Conservation (phyloP, 1,284 basidiomycete genomes). For the Exobasidium cylindrosporum region DNA sequence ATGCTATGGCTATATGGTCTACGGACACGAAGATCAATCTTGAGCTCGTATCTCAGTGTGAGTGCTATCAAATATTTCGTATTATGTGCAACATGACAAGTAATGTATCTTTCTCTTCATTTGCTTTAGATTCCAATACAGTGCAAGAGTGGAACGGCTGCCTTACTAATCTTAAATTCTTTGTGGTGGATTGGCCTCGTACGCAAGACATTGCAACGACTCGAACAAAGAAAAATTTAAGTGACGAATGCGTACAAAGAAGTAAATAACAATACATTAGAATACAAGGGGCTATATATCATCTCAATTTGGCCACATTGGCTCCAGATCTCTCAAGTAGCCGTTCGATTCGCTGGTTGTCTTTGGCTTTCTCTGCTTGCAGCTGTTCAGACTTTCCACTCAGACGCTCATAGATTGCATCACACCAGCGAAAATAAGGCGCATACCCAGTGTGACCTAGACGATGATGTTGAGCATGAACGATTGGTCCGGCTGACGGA, state of each 20-base stretch:
- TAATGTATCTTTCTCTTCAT: neutral
- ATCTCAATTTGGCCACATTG: neutral
- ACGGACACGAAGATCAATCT: neutral
- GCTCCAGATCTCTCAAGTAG: slow-evolving; percentile 1
- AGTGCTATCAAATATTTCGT: too few relatives aligned
- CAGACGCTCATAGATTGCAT: slow-evolving; percentile 2
- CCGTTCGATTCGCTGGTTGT: neutral
- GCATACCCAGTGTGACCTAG: neutral
- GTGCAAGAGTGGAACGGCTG: slow-evolving; percentile 4
- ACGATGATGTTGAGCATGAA: slow-evolving; percentile 4
- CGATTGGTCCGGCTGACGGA: neutral
- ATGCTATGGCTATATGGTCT: slow-evolving; percentile 8
- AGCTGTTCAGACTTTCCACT: neutral
- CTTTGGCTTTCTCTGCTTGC: neutral
- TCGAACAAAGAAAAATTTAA: neutral
- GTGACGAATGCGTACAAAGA: neutral
- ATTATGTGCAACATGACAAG: too few relatives aligned
- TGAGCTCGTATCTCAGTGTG: slow-evolving; percentile 1
- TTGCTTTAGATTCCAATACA: slow-evolving; percentile 5
- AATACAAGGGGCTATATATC: neutral
- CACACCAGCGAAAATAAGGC: slow-evolving; percentile 8
- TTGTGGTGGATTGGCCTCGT: slow-evolving; percentile 1
- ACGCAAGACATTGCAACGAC: neutral
- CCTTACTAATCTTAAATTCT: neutral
- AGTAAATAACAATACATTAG: neutral